Conservation (phyloP, 768 basidiomycete species). For the Termitomyces sp. region DNA sequence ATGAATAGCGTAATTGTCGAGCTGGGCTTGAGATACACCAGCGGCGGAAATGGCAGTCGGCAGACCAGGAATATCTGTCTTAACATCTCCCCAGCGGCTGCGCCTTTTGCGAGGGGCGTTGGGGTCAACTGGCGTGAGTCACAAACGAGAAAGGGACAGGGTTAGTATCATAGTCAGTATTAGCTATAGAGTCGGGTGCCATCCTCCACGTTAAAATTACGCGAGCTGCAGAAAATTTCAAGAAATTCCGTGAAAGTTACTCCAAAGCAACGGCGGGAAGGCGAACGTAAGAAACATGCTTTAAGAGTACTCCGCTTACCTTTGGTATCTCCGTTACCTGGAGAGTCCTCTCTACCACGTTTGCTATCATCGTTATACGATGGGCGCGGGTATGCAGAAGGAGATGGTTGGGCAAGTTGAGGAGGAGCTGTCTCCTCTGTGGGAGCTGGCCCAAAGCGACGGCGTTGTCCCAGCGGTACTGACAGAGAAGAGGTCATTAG, state of each 20-base stretch:
- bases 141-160: slow-evolving; percentile 39
- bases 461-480: slow-evolving; percentile 84
- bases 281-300: slow-evolving; percentile 6
- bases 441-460: slow-evolving; percentile 88
- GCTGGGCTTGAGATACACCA: slow-evolving; percentile 92
- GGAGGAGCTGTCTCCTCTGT: slow-evolving; percentile 79
- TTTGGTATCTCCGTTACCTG: slow-evolving; percentile 56
- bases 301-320: slow-evolving; percentile 55
- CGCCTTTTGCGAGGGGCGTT: slow-evolving; percentile 92
- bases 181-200: slow-evolving; percentile 30
- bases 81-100: slow-evolving; percentile 96
- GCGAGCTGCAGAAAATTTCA: slow-evolving; percentile 17
- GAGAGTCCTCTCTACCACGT: slow-evolving; percentile 67
- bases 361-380: slow-evolving; percentile 52
- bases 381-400: slow-evolving; percentile 78
- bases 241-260: slow-evolving; percentile 17
- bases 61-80: slow-evolving; percentile 85
- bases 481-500: slow-evolving; percentile 14
- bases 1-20: slow-evolving; percentile 97
- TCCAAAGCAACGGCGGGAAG: slow-evolving; percentile 15
- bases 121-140: slow-evolving; percentile 62
- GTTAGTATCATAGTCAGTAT: slow-evolving; percentile 60
- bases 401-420: slow-evolving; percentile 83
- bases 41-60: slow-evolving; percentile 93
- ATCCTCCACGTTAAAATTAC: slow-evolving; percentile 20